Percentiles rank a stretch among this genome's conserved stretches.
phyloP scores from a whole-genome alignment of 163 green algal genomes.

The Scenedesmus sp. region DNA sequence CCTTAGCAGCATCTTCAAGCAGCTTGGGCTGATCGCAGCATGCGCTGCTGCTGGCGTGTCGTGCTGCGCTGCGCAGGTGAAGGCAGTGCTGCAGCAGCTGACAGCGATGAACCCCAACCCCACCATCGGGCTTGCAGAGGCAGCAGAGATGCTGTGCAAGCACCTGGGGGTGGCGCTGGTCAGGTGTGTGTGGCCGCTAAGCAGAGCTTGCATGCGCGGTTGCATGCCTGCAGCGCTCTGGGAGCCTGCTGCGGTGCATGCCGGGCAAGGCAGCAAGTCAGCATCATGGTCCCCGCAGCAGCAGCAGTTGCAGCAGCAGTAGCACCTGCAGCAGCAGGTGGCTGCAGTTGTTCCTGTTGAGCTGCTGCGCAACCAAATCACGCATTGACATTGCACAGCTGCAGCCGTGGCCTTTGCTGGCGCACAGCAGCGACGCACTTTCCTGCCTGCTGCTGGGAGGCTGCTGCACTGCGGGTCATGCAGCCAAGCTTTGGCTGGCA shows the following conservation, averaged over 20 bases:
- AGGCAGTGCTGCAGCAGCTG: conserved; percentile 73
- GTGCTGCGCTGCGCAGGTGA: conserved; percentile 59
- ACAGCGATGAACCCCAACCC: conserved; percentile 67
- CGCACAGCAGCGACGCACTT: background rate
- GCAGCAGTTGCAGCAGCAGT: background rate
- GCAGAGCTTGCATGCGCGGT: background rate
- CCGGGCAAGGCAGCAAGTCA: background rate
- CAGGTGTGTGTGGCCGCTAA: conserved; percentile 56
- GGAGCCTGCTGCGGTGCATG: background rate
- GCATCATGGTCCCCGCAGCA: background rate
- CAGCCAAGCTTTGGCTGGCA: background rate
- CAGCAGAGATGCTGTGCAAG: conserved; percentile 72
- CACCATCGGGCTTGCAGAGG: conserved; percentile 71
- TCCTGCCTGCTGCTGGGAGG: background rate
- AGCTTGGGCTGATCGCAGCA: conserved; percentile 23
- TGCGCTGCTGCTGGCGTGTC: background rate
- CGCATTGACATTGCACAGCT: background rate
- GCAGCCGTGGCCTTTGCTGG: background rate
- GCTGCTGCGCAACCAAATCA: background rate
- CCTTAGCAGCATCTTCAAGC: background rate
- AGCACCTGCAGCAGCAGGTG: background rate
- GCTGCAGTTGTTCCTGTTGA: background rate
- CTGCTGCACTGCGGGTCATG: background rate
- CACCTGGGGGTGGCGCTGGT: conserved; percentile 67
- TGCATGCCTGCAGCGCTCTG: background rate